phyloP scores from a whole-genome alignment of 441 rosid genomes.

The Erodium chrysanthum region DNA sequence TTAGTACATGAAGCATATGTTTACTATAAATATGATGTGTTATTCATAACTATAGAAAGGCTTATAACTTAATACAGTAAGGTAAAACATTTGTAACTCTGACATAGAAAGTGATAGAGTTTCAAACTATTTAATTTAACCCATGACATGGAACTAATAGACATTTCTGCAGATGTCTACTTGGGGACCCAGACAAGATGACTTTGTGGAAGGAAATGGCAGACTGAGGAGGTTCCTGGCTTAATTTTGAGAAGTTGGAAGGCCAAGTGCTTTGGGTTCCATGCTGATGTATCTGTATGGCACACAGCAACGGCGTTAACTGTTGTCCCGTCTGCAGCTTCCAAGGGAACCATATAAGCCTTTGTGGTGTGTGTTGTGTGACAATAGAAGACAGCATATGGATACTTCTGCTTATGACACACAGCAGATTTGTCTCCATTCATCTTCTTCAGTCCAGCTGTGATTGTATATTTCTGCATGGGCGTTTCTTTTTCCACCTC shows the following conservation, averaged over 20 bases:
- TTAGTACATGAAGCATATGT: too few species aligned
- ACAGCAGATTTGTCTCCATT: neutral
- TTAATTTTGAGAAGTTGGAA: constrained; percentile 21
- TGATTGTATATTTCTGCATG: constrained; percentile 11
- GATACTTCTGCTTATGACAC: constrained; percentile 16
- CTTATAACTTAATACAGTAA: too few species aligned
- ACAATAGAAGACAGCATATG: constrained; percentile 19
- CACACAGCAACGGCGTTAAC: constrained; percentile 22
- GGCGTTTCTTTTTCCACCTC: constrained; percentile 6
- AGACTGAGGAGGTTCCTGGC: constrained; percentile 21
- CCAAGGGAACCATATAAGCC: constrained; percentile 19
- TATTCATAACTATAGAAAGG: constrained; percentile 5
- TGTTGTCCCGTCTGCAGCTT: constrained; percentile 10
- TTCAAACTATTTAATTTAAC: too few species aligned
- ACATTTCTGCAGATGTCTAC: neutral
- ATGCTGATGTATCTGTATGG: constrained; percentile 22
- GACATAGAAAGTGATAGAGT: too few species aligned
- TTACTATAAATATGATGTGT: neutral
- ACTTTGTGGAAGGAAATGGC: constrained; percentile 22
- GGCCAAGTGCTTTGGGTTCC: constrained; percentile 21
- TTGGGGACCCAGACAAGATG: constrained; percentile 21
- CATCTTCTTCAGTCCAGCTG: constrained; percentile 9
- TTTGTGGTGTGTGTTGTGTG: constrained; percentile 12
- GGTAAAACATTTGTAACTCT: too few species aligned
- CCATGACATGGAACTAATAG: too few species aligned